Conservation (phyloP, 2,329 filamentous ascomycete genomes). For the Colletotrichum zoysiae region DNA sequence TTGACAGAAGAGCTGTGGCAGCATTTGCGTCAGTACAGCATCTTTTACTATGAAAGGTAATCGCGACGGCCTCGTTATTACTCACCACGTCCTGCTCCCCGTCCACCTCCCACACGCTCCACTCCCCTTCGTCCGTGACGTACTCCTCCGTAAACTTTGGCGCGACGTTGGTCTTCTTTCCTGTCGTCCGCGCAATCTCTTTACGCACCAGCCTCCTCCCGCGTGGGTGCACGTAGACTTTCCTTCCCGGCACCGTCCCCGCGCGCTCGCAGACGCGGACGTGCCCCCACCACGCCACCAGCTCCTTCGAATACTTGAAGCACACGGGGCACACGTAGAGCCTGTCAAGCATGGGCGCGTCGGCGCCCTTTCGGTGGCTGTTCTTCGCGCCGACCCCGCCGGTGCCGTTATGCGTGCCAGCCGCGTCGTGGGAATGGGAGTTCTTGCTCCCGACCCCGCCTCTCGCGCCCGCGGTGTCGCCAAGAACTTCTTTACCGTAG, state of each 20-base stretch:
- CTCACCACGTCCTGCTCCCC: conserved; percentile 83
- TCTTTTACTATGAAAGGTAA: conserved; percentile 32
- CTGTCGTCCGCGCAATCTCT: conserved; percentile 48
- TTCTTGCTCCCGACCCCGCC: conserved; percentile 36
- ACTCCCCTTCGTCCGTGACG: conserved; percentile 75
- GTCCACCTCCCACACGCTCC: conserved; percentile 93
- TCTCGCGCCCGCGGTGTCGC: conserved; percentile 54
- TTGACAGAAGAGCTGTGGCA: conserved; percentile 82
- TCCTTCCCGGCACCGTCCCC: conserved; percentile 71
- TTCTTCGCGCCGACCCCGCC: conserved; percentile 47
- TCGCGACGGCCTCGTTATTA: conserved; percentile 34
- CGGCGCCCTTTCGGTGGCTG: conserved; percentile 49
- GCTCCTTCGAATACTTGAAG: conserved; percentile 87
- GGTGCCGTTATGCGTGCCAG: conserved; percentile 24
- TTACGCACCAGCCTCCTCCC: conserved; percentile 57
- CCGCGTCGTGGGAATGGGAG: conserved; percentile 16
- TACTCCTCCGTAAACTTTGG: conserved; percentile 57
- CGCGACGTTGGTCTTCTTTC: conserved; percentile 53
- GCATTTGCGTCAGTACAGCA: background rate
- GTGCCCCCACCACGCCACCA: conserved; percentile 70
- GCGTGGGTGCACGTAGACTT: conserved; percentile 77
- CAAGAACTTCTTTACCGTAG: conserved; percentile 80
- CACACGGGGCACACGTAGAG: conserved; percentile 93
- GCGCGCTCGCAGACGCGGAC: conserved; percentile 68
- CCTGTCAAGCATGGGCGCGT: conserved; percentile 67